Percentiles rank a stretch among this genome's conserved stretches.
Conservation (phyloP, 495 filamentous ascomycete species). For the Xylaria telfairii region DNA sequence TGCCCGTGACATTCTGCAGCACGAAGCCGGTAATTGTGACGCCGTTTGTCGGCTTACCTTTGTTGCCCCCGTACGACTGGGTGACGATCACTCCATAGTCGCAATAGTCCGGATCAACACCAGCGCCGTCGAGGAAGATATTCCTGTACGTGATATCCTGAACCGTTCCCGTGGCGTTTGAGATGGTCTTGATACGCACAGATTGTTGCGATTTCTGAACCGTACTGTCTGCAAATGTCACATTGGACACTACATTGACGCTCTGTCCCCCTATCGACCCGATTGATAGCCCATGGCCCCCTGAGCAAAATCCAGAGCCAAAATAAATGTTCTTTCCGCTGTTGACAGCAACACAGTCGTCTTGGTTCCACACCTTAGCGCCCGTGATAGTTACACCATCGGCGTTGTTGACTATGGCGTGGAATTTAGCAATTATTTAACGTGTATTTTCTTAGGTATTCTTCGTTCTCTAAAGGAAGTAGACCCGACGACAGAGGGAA, state of each 20-base stretch:
- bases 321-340: constrained; percentile 50
- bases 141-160: constrained; percentile 59
- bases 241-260: constrained; percentile 61
- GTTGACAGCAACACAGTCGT: constrained; percentile 63
- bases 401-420: constrained; percentile 16
- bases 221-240: constrained; percentile 58
- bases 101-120: constrained; percentile 8
- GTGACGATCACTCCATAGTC: constrained; percentile 60
- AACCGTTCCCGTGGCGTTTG: constrained; percentile 59
- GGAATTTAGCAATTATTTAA: not conserved
- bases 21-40: constrained; percentile 62
- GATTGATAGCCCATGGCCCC: constrained; percentile 65
- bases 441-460: not conserved
- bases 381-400: constrained; percentile 54
- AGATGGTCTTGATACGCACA: constrained; percentile 67
- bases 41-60: constrained; percentile 53
- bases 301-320: constrained; percentile 44
- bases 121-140: constrained; percentile 54
- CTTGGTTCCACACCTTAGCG: constrained; percentile 61
- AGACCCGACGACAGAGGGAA: not conserved
- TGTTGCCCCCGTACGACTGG: constrained; percentile 64
- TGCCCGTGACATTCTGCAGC: constrained; percentile 38
- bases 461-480: not conserved
- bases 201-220: constrained; percentile 60
- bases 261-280: constrained; percentile 62